Conservation (phyloP, 257 asterid genomes). For the Nicotiana benthamiana region DNA sequence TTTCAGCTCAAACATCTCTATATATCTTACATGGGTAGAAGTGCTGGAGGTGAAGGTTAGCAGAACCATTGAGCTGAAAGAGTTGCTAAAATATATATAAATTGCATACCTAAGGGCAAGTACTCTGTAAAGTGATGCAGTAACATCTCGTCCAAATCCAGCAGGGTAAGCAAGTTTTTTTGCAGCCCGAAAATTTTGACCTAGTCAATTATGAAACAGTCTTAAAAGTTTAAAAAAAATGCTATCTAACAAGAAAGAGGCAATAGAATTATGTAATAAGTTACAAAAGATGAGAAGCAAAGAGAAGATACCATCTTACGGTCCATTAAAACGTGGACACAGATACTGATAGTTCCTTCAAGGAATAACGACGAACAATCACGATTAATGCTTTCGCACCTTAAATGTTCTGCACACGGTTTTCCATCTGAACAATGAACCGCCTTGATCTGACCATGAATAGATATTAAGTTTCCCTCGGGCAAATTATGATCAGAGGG, state of each 20-base stretch:
- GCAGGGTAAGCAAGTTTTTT: constrained; percentile 39
- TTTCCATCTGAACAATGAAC: constrained; percentile 40
- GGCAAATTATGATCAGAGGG: constrained; percentile 44
- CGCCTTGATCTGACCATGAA: constrained; percentile 54
- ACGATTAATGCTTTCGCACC: constrained; percentile 12
- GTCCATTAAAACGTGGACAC: constrained; percentile 57
- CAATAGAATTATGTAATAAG: neutral
- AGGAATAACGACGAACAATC: constrained; percentile 26
- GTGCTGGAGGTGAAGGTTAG: neutral
- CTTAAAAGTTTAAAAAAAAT: constrained; percentile 16
- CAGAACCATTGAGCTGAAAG: neutral
- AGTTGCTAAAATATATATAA: neutral
- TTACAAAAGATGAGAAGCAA: constrained; percentile 8
- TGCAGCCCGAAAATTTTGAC: constrained; percentile 45
- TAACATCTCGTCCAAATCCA: constrained; percentile 56
- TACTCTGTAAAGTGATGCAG: constrained; percentile 73
- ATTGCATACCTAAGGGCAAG: constrained; percentile 51
- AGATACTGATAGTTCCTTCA: constrained; percentile 35
- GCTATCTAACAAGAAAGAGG: neutral
- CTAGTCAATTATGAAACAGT: constrained; percentile 28
- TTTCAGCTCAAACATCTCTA: neutral
- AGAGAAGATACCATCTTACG: constrained; percentile 32
- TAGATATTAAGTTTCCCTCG: constrained; percentile 55
- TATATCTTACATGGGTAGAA: neutral
- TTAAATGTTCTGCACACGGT: constrained; percentile 27